Evolutionary conservation across 1,284 basidiomycete genomes (phyloP), one percentile per base, ranked within the genome.

Genomic region (Microbotryum intermedium): DNA sequence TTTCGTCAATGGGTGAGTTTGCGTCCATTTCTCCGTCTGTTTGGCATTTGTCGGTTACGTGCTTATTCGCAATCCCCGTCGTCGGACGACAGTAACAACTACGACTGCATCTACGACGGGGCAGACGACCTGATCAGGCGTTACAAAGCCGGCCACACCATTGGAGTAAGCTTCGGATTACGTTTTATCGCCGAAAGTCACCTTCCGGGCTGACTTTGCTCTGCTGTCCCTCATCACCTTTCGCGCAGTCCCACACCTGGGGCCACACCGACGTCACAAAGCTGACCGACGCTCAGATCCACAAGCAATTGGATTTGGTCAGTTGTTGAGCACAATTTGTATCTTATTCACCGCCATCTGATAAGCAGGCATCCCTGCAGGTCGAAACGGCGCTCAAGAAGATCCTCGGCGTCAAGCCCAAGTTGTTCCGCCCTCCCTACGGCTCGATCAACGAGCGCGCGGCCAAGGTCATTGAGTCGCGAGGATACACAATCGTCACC

Each of bases 321-420:
- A 53, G 46, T 18, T 18, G 13, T 29, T 39, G 16, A 9, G 11
- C 18, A 6, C 4, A 39, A 6, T 18, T 18, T 11, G 13, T 16
- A 18, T 16, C 34, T 3, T 16, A 6, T 6, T 39, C 34, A 16
- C 34, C 18, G 34, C 3, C 34, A 39, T 16, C 34, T 39, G 13
- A 39, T 16, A 2, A n/a, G n/a, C n/a, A n/a, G n/a, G 10, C 10
- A 16, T 11, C 9, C 34, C 34, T 20, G 20, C 51, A 56, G 45
- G 53, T 65, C 54, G 62, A 66, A 49, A 55, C 67, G 26, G 70
- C 71, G 3, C 50, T 73, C 9, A 57, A 58, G 49, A 72, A 71
- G 67, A 73, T 73, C 52, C 51, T 73, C 26, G 72, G 72, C n/a
- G 47, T 70, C 51, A 67, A 69, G 47, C 72, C 72, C 11, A 56